Evolutionary conservation across 1,284 basidiomycete species (phyloP), one percentile per base, ranked within the genome.

Genomic region (Trametes versicolor): DNA sequence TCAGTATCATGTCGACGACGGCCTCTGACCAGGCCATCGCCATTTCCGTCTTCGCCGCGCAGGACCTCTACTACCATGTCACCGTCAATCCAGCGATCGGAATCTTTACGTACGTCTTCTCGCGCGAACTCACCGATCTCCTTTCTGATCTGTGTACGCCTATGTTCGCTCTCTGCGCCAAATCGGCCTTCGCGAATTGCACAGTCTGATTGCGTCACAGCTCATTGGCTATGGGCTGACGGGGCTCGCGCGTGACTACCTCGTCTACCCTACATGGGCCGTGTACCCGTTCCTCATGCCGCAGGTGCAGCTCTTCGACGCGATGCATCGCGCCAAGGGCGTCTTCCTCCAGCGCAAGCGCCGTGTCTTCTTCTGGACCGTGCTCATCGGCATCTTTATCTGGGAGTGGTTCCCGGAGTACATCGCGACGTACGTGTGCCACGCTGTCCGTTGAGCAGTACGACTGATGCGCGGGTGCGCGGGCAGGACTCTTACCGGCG

Each of bases 241-340:
- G 29, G 97, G 97, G 19, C 71, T 95, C 63, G 86, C 92, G 60
- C 86, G 94, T 34, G 86, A 88, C 66, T 94, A 94, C 81, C 88
- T 97, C 71, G 92, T 96, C 53, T 97, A 93, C 86, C 96, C 97
- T 0, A 85, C 92, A 12, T 66, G 64, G 64, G 64, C 64, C 5
- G 47, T 66, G 25, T 74, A 72, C 63, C 72, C 71, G 12, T 69
- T 70, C 64, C 58, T 71, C 45, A 67, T 85, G 56, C 82, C 83
- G 2, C 80, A 80, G 52, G 82, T 84, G 15, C 82, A 85, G 72
- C 78, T 87, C 6, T 84, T 88, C 75, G 83, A 87, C 64, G 81
- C 84, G 4, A 76, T 87, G 29, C 84, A 88, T 73, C 80, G 83
- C 61, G 84, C 83, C 50, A 80, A 85, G 73, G 77, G 67, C n/a